Base-by-base conservation (phyloP, 768 basidiomycete species). In the Mrakia frigida region DNA sequence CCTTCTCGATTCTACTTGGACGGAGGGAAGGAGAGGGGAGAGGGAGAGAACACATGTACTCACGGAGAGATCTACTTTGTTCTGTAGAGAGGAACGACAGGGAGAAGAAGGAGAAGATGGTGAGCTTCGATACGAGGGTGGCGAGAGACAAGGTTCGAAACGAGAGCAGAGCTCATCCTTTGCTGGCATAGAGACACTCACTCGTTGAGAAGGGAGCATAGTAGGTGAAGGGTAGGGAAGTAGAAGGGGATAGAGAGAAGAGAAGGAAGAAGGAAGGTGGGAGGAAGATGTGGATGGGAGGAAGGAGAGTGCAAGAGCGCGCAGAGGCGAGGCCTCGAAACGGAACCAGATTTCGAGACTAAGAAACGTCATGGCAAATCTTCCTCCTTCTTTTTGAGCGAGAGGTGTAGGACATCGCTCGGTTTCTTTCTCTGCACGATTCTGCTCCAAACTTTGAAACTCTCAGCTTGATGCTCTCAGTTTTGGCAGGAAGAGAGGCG, bases 41-140 rank as follows among this genome's bases (percentile, higher is more conserved):
- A 23, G 14, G 9, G 63, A 79, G n/a, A 71, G 74, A 80, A 76
- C 65, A 74, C 70, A 60, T 74, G 67, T 63, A 85, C 92, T 82
- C 82, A 95, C 94, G 85, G 90, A 93, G 85, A 96, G 87, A 86
- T 97, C 95, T 85, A 96, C 87, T 87, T 97, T 96, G 85, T 95
- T 94, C 84, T 90, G 90, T 85, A 87, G 88, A 77, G 87, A 86
- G 69, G 92, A 91, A 73, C 89, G 88, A n/a, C n/a, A 91, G 94
- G 93, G 79, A 78, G 76, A 68, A 78, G 61, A 74, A 78, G 65
- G 43, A 18, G 69, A 50, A 28, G 35, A 73, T 68, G 79, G 75
- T 79, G 78, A 79, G 79, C 73, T 77, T 70, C 46, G 67, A 80
- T 80, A 80, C 80, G 76, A 79, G 63, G 28, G 74, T 61, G 35